Evolutionary conservation across 2,329 filamentous ascomycete species (phyloP).

Genomic region (Xylaria sp.): DNA sequence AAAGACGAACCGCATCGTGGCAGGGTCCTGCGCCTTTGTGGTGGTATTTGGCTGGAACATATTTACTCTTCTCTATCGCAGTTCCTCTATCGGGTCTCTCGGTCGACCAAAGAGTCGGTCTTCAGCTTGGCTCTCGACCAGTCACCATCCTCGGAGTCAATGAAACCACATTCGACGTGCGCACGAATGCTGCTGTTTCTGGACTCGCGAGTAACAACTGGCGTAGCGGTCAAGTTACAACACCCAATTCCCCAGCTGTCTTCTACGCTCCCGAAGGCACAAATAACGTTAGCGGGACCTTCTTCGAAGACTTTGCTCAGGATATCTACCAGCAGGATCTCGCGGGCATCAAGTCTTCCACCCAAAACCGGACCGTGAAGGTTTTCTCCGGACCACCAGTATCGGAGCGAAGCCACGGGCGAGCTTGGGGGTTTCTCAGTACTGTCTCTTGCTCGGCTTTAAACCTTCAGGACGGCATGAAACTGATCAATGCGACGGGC

Average conservation of each 20-base stretch:
- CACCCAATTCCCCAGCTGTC: conserved; percentile 8
- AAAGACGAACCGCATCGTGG: background rate
- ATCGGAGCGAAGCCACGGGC: conserved; percentile 15
- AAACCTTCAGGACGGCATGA: conserved; percentile 9
- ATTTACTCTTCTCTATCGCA: conserved; percentile 15
- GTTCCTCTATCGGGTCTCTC: conserved; percentile 22
- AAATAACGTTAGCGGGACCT: conserved; percentile 13
- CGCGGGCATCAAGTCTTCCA: background rate
- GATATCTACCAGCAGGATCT: conserved; percentile 15
- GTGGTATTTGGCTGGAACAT: conserved; percentile 18
- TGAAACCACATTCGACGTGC: conserved; percentile 25
- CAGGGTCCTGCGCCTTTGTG: conserved; percentile 12
- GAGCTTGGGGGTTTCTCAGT: conserved; percentile 20
- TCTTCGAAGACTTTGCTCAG: conserved; percentile 21
- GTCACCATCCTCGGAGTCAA: conserved; percentile 18
- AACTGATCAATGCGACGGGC: conserved; percentile 9
- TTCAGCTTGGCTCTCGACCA: conserved; percentile 14
- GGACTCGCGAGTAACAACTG: conserved; percentile 13
- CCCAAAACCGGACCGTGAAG: conserved; percentile 1
- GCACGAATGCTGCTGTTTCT: conserved; percentile 15
- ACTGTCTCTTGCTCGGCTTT: conserved; percentile 9
- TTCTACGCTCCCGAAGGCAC: conserved; percentile 24
- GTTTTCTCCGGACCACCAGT: conserved; percentile 21
- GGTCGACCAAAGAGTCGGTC: conserved; percentile 10
- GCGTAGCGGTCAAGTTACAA: conserved; percentile 16